A percentile compares a stretch with the other conserved stretches of the same genome.
Evolutionary conservation across 2,329 filamentous ascomycete genomes (phyloP).

Genomic region (Ophioceras dolichostomum): DNA sequence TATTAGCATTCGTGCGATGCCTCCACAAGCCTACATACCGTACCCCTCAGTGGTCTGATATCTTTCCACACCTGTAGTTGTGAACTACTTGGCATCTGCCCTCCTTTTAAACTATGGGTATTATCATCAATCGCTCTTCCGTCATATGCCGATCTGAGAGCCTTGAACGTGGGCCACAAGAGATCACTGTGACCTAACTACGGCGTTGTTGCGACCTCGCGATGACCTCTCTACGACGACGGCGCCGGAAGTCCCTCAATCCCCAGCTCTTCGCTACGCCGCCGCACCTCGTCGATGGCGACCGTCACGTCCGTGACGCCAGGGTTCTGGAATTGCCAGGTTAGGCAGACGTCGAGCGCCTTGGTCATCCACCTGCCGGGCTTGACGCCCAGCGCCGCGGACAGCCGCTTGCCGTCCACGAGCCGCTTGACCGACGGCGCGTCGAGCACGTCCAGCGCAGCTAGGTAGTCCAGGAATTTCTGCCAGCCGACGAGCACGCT

Average conservation of each 20-base stretch:
- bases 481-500: conserved; percentile 39
- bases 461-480: conserved; percentile 40
- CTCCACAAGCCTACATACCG: neutral
- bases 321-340: conserved; percentile 82
- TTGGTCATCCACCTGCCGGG: conserved; percentile 76
- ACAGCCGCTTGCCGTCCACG: conserved; percentile 65
- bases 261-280: conserved; percentile 37
- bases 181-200: too few relatives aligned
- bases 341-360: conserved; percentile 68
- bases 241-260: conserved; percentile 18
- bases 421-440: conserved; percentile 47
- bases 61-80: neutral
- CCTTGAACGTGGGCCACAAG: too few relatives aligned
- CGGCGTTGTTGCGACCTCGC: too few relatives aligned
- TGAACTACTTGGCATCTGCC: too few relatives aligned
- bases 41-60: neutral
- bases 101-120: too few relatives aligned
- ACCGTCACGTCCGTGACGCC: conserved; percentile 42
- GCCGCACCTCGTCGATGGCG: conserved; percentile 47
- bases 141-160: too few relatives aligned
- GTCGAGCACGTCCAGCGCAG: conserved; percentile 42
- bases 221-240: too few relatives aligned
- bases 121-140: too few relatives aligned
- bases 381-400: conserved; percentile 52
- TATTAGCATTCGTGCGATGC: neutral